Evolutionary conservation across 75 land plant genomes (phyloP), one percentile per base, ranked within the genome.

Genomic region (Picea sitchensis): DNA sequence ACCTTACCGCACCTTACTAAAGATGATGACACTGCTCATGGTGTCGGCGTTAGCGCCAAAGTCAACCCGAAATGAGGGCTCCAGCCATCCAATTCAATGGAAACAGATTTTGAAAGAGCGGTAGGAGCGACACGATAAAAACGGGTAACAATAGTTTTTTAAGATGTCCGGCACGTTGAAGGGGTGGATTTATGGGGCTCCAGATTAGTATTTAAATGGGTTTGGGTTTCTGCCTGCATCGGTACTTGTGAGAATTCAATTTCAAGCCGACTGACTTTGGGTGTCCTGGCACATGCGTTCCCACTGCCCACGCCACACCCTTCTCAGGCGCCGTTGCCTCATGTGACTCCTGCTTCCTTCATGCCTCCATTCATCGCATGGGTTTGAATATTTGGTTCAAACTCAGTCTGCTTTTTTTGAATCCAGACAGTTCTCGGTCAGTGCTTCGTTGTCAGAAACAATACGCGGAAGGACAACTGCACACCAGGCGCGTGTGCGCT

Each of bases 1-100:
- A 71, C 74, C 74, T 71, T 47, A 71, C 72, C 72, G 15, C 72
- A 67, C 72, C 72, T 36, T 36, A 67, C 72, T 67, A 67, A 67
- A 67, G 26, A 69, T 20, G 51, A 69, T 69, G 11, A n/a, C 21
- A 21, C n/a, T 44, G 8, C 12, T 71, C 56, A 44, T 41, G n/a
- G 36, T 71, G 74, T 71, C 54, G 74, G 74, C 11, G 74, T 71
- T n/a, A 44, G 26, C 1, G 54, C 56, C 74, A 20, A 71, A 71
- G 74, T 71, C 74, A 71, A 71, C 74, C 51, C 74, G 38, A 20
- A 71, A 38, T 11, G 74, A 2, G 2, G 31, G 71, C 34, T 67
- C 14, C 21, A 65, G 30, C 21, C 34, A 30, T 9, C 3, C 15
- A 3, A 65, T 5, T 36, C 36, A 68, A 68, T 68, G 41, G 17